phyloP scores from a whole-genome alignment of 75 land plant species.

The Cupressus sempervirens region DNA sequence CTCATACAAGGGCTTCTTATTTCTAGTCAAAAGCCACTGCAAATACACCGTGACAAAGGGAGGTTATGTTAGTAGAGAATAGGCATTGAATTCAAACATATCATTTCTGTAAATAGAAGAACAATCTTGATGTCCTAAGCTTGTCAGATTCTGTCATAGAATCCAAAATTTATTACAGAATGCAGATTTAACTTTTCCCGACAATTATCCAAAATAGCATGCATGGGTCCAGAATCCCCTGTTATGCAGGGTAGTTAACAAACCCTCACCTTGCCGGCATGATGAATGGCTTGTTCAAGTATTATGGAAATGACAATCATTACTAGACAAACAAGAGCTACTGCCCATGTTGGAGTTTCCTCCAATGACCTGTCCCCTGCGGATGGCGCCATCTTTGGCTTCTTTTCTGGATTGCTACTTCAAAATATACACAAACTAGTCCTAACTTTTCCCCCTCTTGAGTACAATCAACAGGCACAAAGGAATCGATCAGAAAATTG shows the following conservation, averaged over 20 bases:
- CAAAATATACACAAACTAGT: background rate
- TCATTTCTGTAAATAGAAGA: background rate
- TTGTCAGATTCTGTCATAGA: background rate
- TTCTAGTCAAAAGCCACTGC: conserved; percentile 35
- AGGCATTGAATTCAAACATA: background rate
- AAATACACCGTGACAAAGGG: background rate
- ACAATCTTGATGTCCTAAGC: background rate
- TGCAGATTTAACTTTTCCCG: background rate
- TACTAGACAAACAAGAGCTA: conserved; percentile 60
- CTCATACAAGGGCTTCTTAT: conserved; percentile 42
- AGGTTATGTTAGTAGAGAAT: background rate
- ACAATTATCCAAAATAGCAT: background rate
- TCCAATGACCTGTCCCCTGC: conserved; percentile 25
- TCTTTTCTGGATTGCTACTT: background rate
- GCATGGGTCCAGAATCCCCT: background rate
- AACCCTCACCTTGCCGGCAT: conserved; percentile 40
- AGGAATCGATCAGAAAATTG: background rate
- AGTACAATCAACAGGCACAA: background rate
- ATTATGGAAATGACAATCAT: conserved; percentile 48
- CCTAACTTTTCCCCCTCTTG: background rate
- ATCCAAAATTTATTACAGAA: background rate
- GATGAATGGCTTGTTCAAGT: conserved; percentile 50
- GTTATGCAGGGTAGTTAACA: background rate
- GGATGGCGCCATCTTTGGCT: background rate
- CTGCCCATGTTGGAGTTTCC: conserved; percentile 75